Conservation (phyloP, 495 filamentous ascomycete genomes). For the Hyaloscypha finlandica region DNA sequence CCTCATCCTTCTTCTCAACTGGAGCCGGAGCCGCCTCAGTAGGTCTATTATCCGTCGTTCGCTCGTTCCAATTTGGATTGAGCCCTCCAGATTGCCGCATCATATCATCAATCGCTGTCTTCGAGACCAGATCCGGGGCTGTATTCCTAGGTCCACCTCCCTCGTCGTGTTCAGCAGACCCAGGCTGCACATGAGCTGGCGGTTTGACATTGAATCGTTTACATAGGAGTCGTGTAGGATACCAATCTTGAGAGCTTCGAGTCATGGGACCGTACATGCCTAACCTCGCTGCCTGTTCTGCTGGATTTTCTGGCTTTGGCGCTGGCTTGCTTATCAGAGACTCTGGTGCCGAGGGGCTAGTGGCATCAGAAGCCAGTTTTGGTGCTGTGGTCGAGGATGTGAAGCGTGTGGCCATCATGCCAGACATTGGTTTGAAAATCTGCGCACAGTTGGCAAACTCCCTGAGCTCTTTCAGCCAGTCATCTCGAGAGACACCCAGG, state of each 20-base stretch:
- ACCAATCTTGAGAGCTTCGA: constrained; percentile 68
- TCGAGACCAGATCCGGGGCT: constrained; percentile 44
- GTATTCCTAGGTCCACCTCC: constrained; percentile 43
- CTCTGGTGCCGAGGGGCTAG: constrained; percentile 34
- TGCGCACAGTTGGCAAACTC: constrained; percentile 89
- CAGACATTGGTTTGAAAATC: constrained; percentile 91
- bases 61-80: constrained; percentile 8
- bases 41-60: constrained; percentile 14
- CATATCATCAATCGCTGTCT: constrained; percentile 55
- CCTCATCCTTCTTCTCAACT: constrained; percentile 27
- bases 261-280: constrained; percentile 95
- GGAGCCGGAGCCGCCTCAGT: not conserved
- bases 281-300: constrained; percentile 82
- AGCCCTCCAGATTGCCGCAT: constrained; percentile 43
- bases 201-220: constrained; percentile 88
- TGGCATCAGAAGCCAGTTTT: constrained; percentile 33
- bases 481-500: constrained; percentile 60
- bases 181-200: constrained; percentile 67
- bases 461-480: constrained; percentile 76
- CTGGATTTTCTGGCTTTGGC: constrained; percentile 72
- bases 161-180: constrained; percentile 29
- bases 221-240: constrained; percentile 81
- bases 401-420: constrained; percentile 89
- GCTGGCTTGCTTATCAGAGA: constrained; percentile 56
- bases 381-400: constrained; percentile 64